These are phyloP conservation scores for Vitis hybrid DNA, from an alignment of 177 flowering plant genomes.

Conservation along the genomic window DNA sequence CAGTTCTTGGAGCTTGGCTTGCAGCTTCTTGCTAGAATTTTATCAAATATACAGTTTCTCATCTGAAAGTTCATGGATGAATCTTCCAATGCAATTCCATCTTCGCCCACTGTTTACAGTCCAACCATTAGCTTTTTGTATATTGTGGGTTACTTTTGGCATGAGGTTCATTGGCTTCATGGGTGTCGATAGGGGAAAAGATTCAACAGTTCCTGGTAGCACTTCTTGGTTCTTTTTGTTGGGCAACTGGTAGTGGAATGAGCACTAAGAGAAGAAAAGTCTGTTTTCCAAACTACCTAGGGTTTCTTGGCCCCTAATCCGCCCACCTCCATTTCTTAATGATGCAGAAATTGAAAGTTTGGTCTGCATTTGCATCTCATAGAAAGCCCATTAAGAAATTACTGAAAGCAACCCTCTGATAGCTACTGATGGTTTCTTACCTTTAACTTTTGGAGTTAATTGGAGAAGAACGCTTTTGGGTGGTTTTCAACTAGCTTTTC, in stretches of 20 bases:
- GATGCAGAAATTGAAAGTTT: background rate
- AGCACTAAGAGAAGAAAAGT: slow-evolving; percentile 7
- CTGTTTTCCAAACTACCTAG: background rate
- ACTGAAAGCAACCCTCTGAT: background rate
- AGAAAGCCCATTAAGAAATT: background rate
- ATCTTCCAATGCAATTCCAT: background rate
- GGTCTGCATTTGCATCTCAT: background rate
- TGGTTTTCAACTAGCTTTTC: background rate
- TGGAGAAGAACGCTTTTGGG: background rate
- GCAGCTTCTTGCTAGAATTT: no score
- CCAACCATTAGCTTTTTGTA: background rate
- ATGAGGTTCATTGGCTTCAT: slow-evolving; percentile 7
- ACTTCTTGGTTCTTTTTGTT: background rate
- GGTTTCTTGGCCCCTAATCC: background rate
- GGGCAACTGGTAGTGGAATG: slow-evolving; percentile 13
- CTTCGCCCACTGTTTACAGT: background rate
- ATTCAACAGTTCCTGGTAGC: slow-evolving; percentile 6
- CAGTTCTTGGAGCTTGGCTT: no score
- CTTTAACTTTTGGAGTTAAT: background rate
- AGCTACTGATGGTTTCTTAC: background rate
- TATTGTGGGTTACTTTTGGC: slow-evolving; percentile 10
- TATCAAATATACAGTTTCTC: no score
- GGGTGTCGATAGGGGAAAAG: background rate
- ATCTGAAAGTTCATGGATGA: no score
- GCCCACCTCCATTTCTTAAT: background rate